These are phyloP conservation scores for Scheffersomyces segobiensis DNA, from an alignment of 1,139 yeast genomes.

Conservation along the genomic window DNA sequence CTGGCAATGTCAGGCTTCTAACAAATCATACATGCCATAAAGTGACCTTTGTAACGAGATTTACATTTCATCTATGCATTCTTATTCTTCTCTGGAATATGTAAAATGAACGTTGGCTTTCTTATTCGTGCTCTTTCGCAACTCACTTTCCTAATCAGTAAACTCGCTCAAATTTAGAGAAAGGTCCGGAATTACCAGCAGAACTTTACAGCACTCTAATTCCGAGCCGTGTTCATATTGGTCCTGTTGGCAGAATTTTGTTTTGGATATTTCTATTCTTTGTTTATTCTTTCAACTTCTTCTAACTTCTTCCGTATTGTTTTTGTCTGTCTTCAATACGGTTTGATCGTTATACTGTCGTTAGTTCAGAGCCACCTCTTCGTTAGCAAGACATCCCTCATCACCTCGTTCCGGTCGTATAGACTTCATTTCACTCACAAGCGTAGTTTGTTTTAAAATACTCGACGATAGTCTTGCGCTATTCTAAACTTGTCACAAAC, in stretches of 20 bases:
- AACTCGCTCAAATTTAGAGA: neutral
- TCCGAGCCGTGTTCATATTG: neutral
- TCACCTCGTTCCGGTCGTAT: neutral
- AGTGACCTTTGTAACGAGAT: too few species aligned
- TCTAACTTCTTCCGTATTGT: neutral
- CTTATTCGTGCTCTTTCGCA: neutral
- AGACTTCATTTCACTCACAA: neutral
- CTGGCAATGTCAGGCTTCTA: too few species aligned
- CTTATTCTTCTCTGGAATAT: neutral
- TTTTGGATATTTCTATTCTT: neutral
- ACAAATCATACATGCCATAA: too few species aligned
- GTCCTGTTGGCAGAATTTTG: neutral
- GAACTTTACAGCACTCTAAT: neutral
- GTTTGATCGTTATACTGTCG: neutral
- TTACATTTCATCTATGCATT: neutral
- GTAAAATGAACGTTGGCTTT: neutral
- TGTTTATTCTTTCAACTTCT: neutral
- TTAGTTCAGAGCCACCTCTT: neutral
- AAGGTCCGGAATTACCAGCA: neutral
- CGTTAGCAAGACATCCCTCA: neutral
- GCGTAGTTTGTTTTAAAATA: neutral
- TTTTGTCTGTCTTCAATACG: neutral
- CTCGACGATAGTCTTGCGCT: neutral
- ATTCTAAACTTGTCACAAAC: neutral
- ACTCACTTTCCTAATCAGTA: neutral